Evolutionary conservation across 306 rosid genomes (phyloP).

Genomic region (Cucurbita ficifolia): DNA sequence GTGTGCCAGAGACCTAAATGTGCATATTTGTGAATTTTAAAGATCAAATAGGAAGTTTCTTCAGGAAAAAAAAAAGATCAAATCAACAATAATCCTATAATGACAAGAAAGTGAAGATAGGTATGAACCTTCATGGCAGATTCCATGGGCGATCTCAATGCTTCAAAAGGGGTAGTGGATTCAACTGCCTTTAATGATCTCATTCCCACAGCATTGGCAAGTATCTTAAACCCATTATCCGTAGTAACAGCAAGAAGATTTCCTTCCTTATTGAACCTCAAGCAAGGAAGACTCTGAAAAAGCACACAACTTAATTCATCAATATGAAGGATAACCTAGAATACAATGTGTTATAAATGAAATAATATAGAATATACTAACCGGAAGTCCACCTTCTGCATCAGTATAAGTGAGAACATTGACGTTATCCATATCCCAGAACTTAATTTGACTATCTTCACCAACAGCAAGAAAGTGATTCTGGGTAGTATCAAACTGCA

Average conservation of each 20-base stretch:
- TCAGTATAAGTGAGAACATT: constrained; percentile 37
- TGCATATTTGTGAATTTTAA: neutral
- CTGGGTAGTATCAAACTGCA: constrained; percentile 72
- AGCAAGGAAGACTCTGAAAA: constrained; percentile 60
- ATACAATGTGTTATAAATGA: neutral
- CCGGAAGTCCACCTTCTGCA: constrained; percentile 74
- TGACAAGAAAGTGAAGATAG: constrained; percentile 9
- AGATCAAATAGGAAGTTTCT: constrained; percentile 4
- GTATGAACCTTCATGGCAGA: constrained; percentile 48
- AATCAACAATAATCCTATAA: neutral
- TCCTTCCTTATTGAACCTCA: constrained; percentile 78
- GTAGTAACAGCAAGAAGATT: constrained; percentile 78
- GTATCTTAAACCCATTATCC: constrained; percentile 67
- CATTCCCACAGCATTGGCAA: constrained; percentile 55
- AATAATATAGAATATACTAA: constrained; percentile 14
- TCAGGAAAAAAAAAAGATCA: neutral
- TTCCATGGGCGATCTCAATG: constrained; percentile 54
- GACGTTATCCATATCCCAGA: constrained; percentile 75
- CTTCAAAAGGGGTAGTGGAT: constrained; percentile 51
- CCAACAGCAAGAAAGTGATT: constrained; percentile 82
- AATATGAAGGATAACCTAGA: neutral
- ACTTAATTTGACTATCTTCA: constrained; percentile 73
- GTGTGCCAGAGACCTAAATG: constrained; percentile 43
- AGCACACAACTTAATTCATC: constrained; percentile 14
- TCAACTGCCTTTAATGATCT: constrained; percentile 43